Conservation (phyloP, 1,284 basidiomycete genomes). For the Meira nashicola region DNA sequence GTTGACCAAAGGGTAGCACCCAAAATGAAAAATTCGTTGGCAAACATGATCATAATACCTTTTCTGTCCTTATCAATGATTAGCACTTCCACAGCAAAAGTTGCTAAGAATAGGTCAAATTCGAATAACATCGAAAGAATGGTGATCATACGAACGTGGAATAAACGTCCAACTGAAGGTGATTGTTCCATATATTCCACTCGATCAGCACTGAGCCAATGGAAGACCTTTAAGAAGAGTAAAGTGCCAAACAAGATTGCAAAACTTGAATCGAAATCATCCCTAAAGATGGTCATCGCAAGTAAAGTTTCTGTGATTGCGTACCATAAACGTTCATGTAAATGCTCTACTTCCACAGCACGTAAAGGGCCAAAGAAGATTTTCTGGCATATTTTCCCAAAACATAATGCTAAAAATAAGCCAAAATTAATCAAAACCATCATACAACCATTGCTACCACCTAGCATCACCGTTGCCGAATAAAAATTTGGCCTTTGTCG, state of each 20-base stretch:
- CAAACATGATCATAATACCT: conserved; percentile 79
- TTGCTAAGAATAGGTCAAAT: conserved; percentile 68
- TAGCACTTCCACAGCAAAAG: conserved; percentile 65
- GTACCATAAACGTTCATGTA: conserved; percentile 94
- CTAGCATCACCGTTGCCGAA: conserved; percentile 83
- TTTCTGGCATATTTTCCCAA: conserved; percentile 72
- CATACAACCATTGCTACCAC: conserved; percentile 69
- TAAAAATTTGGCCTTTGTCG: conserved; percentile 87
- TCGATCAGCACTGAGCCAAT: conserved; percentile 89
- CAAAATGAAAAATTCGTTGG: conserved; percentile 80
- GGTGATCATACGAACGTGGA: conserved; percentile 75
- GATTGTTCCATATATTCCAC: conserved; percentile 99
- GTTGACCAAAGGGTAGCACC: conserved; percentile 74
- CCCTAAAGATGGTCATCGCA: conserved; percentile 90
- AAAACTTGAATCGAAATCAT: conserved; percentile 70
- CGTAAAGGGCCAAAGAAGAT: conserved; percentile 89
- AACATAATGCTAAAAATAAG: conserved; percentile 69
- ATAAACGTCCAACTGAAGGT: conserved; percentile 71
- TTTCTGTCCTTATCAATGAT: conserved; percentile 53
- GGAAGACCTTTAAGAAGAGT: conserved; percentile 92
- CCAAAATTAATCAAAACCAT: conserved; percentile 77
- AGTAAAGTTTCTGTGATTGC: conserved; percentile 92
- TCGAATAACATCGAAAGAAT: conserved; percentile 68
- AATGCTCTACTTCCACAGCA: conserved; percentile 85
- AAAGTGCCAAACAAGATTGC: conserved; percentile 85